Evolutionary conservation across 129 eudicot species (phyloP).

Genomic region (Artemisia annua): DNA sequence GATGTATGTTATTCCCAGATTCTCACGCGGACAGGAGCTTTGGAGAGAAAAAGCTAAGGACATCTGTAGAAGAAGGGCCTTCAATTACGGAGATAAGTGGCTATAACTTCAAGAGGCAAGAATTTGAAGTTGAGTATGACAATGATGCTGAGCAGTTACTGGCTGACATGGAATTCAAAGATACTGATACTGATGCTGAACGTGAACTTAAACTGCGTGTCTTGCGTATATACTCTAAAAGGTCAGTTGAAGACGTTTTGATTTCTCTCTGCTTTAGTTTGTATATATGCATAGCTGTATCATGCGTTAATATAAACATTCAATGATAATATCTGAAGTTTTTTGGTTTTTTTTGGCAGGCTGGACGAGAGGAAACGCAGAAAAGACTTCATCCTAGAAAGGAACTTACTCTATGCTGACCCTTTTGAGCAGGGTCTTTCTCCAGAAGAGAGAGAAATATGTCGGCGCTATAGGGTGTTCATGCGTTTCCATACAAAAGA

Average conservation of each 20-base stretch:
- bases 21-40: conserved; percentile 72
- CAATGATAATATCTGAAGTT: neutral
- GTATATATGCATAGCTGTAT: too few species aligned
- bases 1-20: conserved; percentile 28
- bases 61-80: conserved; percentile 75
- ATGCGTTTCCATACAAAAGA: conserved; percentile 93
- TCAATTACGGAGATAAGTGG: conserved; percentile 73
- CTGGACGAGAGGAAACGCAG: conserved; percentile 96
- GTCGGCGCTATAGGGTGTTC: conserved; percentile 70
- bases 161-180: conserved; percentile 98
- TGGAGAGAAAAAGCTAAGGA: conserved; percentile 88
- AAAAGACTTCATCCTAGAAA: conserved; percentile 81
- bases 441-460: conserved; percentile 79
- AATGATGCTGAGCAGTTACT: conserved; percentile 97
- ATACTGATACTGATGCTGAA: conserved; percentile 76
- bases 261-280: neutral
- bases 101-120: conserved; percentile 86
- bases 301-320: neutral
- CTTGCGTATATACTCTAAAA: conserved; percentile 69
- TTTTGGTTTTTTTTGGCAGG: conserved; percentile 40
- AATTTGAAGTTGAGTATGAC: conserved; percentile 92
- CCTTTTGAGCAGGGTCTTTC: conserved; percentile 77
- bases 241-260: conserved; percentile 37
- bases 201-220: conserved; percentile 85
- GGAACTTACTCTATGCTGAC: conserved; percentile 74